Evolutionary conservation across 2,329 filamentous ascomycete genomes (phyloP).

Genomic region (Colletotrichum sp.): DNA sequence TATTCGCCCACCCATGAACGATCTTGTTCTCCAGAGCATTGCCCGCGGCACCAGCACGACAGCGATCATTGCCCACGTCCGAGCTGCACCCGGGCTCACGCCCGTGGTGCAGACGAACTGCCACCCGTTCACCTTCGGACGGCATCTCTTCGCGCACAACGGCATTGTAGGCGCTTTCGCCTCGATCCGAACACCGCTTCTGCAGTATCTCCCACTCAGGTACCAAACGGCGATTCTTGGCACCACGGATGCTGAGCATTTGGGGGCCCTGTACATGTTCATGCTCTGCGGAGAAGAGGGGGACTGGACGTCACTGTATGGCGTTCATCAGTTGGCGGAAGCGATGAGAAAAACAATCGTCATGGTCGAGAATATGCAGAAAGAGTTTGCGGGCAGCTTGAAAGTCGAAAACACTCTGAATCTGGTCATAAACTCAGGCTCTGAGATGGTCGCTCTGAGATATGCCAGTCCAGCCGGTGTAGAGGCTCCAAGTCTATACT

Average conservation of each 20-base stretch:
- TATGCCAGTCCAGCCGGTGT: background rate
- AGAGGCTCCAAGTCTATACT: conserved; percentile 11
- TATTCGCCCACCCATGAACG: conserved; percentile 6
- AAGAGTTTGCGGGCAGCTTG: background rate
- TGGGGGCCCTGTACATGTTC: conserved; percentile 11
- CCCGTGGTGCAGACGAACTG: conserved; percentile 15
- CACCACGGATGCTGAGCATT: conserved; percentile 11
- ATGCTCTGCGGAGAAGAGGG: background rate
- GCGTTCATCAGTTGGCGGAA: background rate
- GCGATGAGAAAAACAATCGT: conserved; percentile 11
- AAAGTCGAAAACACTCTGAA: background rate
- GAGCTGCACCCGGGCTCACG: conserved; percentile 1
- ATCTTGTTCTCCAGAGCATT: conserved; percentile 9
- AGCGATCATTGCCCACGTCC: conserved; percentile 6
- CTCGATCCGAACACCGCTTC: background rate
- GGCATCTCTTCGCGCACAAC: conserved; percentile 15
- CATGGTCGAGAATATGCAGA: conserved; percentile 2
- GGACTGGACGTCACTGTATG: conserved; percentile 3
- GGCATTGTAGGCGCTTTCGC: conserved; percentile 8
- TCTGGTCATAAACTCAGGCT: background rate
- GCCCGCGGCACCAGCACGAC: conserved; percentile 6
- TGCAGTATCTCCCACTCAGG: conserved; percentile 10
- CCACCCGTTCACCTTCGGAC: conserved; percentile 10
- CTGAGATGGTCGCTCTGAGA: conserved; percentile 3
- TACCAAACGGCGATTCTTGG: conserved; percentile 8